Evolutionary conservation across 2,329 filamentous ascomycete species (phyloP).

Genomic region (Hirsutella thompsonii): DNA sequence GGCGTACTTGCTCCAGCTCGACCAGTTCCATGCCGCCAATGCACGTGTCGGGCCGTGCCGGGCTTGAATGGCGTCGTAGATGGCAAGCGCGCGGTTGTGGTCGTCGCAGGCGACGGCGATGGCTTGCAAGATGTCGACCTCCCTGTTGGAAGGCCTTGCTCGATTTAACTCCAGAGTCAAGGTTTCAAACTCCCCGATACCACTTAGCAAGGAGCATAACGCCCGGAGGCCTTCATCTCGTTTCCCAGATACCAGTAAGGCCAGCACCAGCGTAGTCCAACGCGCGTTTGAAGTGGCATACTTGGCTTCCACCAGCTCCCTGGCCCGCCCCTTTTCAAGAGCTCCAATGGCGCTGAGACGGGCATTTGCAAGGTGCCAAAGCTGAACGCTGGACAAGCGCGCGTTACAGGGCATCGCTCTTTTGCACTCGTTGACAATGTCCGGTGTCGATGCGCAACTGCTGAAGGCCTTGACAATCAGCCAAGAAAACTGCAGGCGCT

Average conservation of each 20-base stretch:
- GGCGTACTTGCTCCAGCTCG: conserved; percentile 17
- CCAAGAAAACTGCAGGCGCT: conserved; percentile 10
- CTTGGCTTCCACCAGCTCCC: conserved; percentile 3
- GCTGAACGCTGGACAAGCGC: conserved; percentile 6
- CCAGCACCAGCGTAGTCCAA: conserved; percentile 8
- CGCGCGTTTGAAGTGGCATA: conserved; percentile 7
- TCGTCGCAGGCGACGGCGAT: conserved; percentile 10
- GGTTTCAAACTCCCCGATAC: conserved; percentile 6
- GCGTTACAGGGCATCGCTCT: not conserved
- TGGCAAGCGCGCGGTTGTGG: conserved; percentile 11
- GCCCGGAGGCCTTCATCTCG: conserved; percentile 3
- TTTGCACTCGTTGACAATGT: conserved; percentile 6
- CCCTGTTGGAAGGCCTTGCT: conserved; percentile 2
- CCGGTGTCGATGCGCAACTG: conserved; percentile 3
- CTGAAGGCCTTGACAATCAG: conserved; percentile 9
- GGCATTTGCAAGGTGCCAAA: conserved; percentile 10
- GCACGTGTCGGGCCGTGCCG: conserved; percentile 1
- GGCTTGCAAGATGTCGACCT: conserved; percentile 5
- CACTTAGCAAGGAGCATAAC: conserved; percentile 6
- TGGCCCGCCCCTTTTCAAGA: conserved; percentile 2
- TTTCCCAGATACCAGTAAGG: conserved; percentile 2
- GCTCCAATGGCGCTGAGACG: conserved; percentile 4
- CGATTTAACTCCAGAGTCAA: conserved; percentile 4
- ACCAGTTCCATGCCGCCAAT: conserved; percentile 16
- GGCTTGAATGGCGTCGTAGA: conserved; percentile 9